Base-by-base conservation (phyloP, 1,284 basidiomycete species). In the Cerrena zonata region DNA sequence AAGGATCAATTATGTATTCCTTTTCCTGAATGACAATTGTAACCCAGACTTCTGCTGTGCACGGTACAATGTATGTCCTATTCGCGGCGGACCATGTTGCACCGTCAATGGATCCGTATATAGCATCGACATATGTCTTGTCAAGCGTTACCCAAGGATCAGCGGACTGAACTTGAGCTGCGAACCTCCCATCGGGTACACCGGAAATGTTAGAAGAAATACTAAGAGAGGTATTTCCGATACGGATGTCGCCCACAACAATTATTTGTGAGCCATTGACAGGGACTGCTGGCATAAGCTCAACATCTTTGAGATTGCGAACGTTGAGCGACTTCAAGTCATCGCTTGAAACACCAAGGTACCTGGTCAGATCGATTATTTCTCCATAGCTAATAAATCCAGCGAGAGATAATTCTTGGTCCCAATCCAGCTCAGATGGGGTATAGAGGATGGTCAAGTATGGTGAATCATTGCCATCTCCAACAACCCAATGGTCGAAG, bases 111-210 rank as follows among this genome's bases (percentile, higher is more conserved):
- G 23, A 25, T 4, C 39, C 39, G 27, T 49, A 49, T 11, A 49
- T 27, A 13, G 48, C 30, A 23, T 49, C 48, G 7, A 49, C 48
- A 25, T 38, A 19, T 22, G n/a, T 19, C 41, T 49, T 49, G 22
- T 22, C 18, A 34, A 39, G 27, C n/a, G 44, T 30, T 19, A 49
- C 44, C 12, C 23, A 43, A 5, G 48, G 41, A 23, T 34, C 34
- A 5, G 48, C 37, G 7, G 48, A 42, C 12, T 30, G 37, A 2
- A 49, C 27, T 24, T 49, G 30, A 4, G 40, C 48, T 15, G 40
- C 40, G 13, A 26, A 12, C 40, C 44, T 26, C 3, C 44, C 44
- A 24, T 7, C 12, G 18, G 47, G 38, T 4, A 24, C 41, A 15
- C 37, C 36, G n/a, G 34, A 18, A 30, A 37, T 12, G 15, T 39